These are phyloP conservation scores for Boletus holoroseus DNA, from an alignment of 1,284 basidiomycete species.

Conservation along the genomic window DNA sequence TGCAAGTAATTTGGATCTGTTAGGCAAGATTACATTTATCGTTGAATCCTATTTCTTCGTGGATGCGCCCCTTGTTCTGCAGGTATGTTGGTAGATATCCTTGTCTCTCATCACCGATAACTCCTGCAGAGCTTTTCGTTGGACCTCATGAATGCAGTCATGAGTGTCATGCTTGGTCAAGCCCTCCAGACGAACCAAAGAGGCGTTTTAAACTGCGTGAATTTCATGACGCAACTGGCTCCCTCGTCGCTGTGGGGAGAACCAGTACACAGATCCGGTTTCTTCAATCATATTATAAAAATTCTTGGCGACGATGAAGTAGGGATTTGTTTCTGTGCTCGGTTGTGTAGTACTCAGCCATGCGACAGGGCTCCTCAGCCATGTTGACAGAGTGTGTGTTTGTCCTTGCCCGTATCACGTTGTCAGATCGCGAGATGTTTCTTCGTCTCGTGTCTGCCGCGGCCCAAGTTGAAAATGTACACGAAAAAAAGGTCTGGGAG, in stretches of 20 bases:
- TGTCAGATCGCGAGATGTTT: constrained; percentile 61
- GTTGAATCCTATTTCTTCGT: constrained; percentile 80
- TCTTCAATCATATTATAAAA: constrained; percentile 58
- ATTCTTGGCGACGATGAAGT: constrained; percentile 63
- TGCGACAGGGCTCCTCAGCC: constrained; percentile 43
- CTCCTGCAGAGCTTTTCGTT: constrained; percentile 42
- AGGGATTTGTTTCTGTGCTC: constrained; percentile 12
- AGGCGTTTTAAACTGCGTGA: constrained; percentile 50
- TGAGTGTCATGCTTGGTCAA: constrained; percentile 44
- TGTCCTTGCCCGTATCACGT: constrained; percentile 62
- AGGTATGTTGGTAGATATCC: constrained; percentile 42
- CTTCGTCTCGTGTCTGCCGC: constrained; percentile 60
- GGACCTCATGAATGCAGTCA: constrained; percentile 53
- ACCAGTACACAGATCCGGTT: constrained; percentile 61
- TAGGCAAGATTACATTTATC: constrained; percentile 62
- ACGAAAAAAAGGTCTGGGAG: constrained; percentile 57
- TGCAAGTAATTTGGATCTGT: constrained; percentile 67
- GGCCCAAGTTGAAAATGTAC: constrained; percentile 41
- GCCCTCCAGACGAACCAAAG: constrained; percentile 52
- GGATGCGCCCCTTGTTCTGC: constrained; percentile 60
- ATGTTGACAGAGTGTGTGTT: constrained; percentile 62
- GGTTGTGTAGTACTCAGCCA: constrained; percentile 14
- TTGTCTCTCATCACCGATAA: constrained; percentile 1
- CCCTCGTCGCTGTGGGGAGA: constrained; percentile 64
- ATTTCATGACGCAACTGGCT: constrained; percentile 55